Percentiles rank a stretch among this genome's conserved stretches.
Conservation (phyloP, 2,329 filamentous ascomycete species). For the Alternaria gansuensis region DNA sequence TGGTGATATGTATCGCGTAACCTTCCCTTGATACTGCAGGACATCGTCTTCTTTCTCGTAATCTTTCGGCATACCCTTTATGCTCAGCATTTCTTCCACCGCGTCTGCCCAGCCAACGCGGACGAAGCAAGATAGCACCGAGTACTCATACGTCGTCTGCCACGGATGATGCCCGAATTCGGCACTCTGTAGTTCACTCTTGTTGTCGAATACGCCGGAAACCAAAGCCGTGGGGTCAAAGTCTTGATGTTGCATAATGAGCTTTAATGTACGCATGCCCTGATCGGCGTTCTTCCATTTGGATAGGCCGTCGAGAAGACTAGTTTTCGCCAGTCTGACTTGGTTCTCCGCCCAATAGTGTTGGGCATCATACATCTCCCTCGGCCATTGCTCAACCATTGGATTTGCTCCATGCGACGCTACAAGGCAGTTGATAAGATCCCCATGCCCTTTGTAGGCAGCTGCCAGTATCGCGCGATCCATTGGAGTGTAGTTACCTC, state of each 20-base stretch:
- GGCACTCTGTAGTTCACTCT: constrained; percentile 27
- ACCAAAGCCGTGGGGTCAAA: constrained; percentile 27
- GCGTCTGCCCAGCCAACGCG: constrained; percentile 33
- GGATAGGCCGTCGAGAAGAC: constrained; percentile 29
- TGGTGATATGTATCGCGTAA: constrained; percentile 26
- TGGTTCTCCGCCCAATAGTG: constrained; percentile 30
- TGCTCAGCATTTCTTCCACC: constrained; percentile 29
- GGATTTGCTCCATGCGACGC: constrained; percentile 28
- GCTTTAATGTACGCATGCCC: constrained; percentile 25
- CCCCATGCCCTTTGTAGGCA: constrained; percentile 29
- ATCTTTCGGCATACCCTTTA: constrained; percentile 21
- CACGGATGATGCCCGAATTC: constrained; percentile 28
- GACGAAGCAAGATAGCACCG: constrained; percentile 27
- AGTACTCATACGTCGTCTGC: constrained; percentile 32
- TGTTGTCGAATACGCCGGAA: constrained; percentile 31
- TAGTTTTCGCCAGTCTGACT: constrained; percentile 29
- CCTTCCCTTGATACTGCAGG: constrained; percentile 29
- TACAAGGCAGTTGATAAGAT: constrained; percentile 28
- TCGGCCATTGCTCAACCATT: constrained; percentile 32
- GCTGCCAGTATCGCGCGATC: constrained; percentile 28
- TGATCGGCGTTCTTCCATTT: constrained; percentile 30
- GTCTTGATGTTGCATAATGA: constrained; percentile 27
- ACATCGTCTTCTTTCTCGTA: constrained; percentile 33
- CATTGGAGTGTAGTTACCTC: constrained; percentile 19
- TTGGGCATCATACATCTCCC: constrained; percentile 29